Conservation (phyloP, 352 stramenopile species). For the Phytopythium ostracodes region DNA sequence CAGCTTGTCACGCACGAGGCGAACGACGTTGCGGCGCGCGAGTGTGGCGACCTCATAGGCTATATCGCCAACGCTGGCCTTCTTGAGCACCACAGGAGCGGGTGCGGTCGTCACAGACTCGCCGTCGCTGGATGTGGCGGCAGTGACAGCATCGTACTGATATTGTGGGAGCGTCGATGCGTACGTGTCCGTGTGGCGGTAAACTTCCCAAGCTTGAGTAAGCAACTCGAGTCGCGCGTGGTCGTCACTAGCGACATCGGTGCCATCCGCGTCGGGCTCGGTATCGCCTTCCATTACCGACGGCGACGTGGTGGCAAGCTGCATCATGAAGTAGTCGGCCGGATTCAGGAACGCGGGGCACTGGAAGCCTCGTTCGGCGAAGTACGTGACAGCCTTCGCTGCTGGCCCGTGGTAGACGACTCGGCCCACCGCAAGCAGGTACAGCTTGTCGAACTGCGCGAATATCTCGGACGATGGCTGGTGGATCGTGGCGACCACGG, state of each 20-base stretch:
- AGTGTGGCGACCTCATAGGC: conserved; percentile 17
- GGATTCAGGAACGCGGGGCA: conserved; percentile 45
- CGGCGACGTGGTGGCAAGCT: conserved; percentile 22
- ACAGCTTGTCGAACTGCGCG: conserved; percentile 38
- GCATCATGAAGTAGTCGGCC: conserved; percentile 51
- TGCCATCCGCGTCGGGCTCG: conserved; percentile 23
- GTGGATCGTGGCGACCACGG: conserved; percentile 86
- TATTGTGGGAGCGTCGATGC: background rate
- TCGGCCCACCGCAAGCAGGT: conserved; percentile 33
- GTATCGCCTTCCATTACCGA: conserved; percentile 5
- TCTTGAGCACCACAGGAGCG: background rate
- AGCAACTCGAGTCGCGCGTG: conserved; percentile 19
- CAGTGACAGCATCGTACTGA: background rate
- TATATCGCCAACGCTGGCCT: conserved; percentile 1
- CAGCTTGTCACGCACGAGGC: conserved; percentile 28
- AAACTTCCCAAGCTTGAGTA: conserved; percentile 16
- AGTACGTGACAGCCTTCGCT: conserved; percentile 32
- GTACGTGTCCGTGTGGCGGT: background rate
- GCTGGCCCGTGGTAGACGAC: conserved; percentile 41
- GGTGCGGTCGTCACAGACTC: background rate
- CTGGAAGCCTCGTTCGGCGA: conserved; percentile 21
- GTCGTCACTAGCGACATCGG: conserved; percentile 14
- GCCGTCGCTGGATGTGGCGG: background rate
- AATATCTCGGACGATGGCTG: conserved; percentile 58
- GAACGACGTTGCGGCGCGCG: conserved; percentile 21